These are phyloP conservation scores for maize (Zea mays) DNA, from an alignment of 176 grass and related monocot genomes.

Conservation along the genomic window Zm-B73-REFERENCE-NAM-5.0 NC_050098.1:14222501-14223000, in stretches of 20 bases:
- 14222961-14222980: background rate
- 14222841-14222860: conserved; percentile 11
- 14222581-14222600: conserved; percentile 95
- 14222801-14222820: conserved; percentile 28
- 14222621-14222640: conserved; percentile 94
- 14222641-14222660: conserved; percentile 96
- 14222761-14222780: conserved; percentile 1
- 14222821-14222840: conserved; percentile 15
- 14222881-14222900: background rate
- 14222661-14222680: conserved; percentile 96
- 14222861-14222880: conserved; percentile 14
- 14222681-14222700: conserved; percentile 94
- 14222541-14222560: conserved; percentile 51
- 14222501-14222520: conserved; percentile 11
- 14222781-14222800: conserved; percentile 8
- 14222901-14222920: conserved; percentile 6
- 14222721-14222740: conserved; percentile 31
- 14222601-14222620: conserved; percentile 88
- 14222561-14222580: conserved; percentile 98
- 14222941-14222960: background rate
- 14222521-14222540: conserved; percentile 14
- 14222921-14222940: background rate
- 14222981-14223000: background rate
- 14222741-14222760: conserved; percentile 37
- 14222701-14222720: conserved; percentile 44